Evolutionary conservation across 345 rosid species (phyloP), one percentile per base, ranked within the genome.

Genomic region (Gossypium raimondii): DNA sequence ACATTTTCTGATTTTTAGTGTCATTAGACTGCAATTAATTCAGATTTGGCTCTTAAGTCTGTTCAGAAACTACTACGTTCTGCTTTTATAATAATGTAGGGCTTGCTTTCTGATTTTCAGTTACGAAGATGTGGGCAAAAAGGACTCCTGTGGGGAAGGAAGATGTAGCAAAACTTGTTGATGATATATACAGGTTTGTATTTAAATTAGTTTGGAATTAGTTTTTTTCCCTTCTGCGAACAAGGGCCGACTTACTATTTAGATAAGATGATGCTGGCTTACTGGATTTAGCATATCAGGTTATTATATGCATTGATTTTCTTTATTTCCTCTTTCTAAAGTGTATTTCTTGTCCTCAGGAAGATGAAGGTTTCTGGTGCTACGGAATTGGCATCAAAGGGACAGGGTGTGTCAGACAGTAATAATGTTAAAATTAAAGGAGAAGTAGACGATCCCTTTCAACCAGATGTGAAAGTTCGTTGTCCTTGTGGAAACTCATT

Each of bases 91-190:
- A 29, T 70, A 11, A 45, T 16, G 3, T 24, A 61, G 13, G 4
- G 12, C 74, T 12, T 60, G 58, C 24, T 16, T 48, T 81, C 47
- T 81, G 38, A 76, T 72, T 65, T 12, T 45, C 83, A 96, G 99
- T 77, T 81, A 80, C 97, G 34, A 90, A 82, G 85, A 78, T 81
- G 75, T 87, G 90, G 89, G 78, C 89, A 74, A 96, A 92, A 88
- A 92, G 85, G 90, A 85, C 78, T 78, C 66, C 81, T 27, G 75
- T 87, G 55, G 85, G 89, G 41, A 96, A 84, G 92, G 98, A 93
- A 75, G 95, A 84, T 55, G 97, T 87, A 41, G 95, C 97, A 44
- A 96, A 89, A 85, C 79, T 96, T 50, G 93, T 96, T 2, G 98
- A 92, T 18, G 99, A 89, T 79, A 92, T 86, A 18, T 92, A 93